A percentile compares a stretch with the other conserved stretches of the same genome.
Evolutionary conservation across 2,329 filamentous ascomycete genomes (phyloP).

Genomic region (Colletotrichum costaricense): DNA sequence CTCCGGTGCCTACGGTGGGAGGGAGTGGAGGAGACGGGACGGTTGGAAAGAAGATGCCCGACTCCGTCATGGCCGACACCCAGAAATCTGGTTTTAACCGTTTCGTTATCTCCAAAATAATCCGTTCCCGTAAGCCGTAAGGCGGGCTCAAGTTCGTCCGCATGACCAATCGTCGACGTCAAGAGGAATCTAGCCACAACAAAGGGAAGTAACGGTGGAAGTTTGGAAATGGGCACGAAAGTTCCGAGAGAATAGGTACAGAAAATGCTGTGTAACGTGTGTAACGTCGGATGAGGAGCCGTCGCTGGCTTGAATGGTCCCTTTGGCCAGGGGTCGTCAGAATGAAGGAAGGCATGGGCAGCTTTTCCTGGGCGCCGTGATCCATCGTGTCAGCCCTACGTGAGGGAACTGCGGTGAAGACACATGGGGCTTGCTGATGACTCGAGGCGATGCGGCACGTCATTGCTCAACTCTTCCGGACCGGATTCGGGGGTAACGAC

Average conservation of each 20-base stretch:
- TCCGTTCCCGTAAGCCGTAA: neutral
- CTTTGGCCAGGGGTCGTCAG: neutral
- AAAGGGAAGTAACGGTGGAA: conserved; percentile 4
- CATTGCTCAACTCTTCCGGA: neutral
- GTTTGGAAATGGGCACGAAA: neutral
- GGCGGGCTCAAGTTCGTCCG: neutral
- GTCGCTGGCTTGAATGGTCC: neutral
- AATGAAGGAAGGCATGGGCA: conserved; percentile 8
- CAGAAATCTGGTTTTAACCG: neutral
- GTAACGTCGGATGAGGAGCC: conserved; percentile 16
- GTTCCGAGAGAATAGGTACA: neutral
- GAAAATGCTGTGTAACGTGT: conserved; percentile 26
- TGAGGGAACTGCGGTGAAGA: neutral
- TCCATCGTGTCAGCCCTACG: conserved; percentile 29
- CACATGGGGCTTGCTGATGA: neutral
- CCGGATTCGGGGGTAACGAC: neutral
- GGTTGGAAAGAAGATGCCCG: neutral
- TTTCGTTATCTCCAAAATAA: neutral
- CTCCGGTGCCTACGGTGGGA: neutral
- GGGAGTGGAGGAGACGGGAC: neutral
- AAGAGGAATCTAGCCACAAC: neutral
- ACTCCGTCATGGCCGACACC: neutral
- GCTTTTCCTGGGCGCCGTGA: neutral
- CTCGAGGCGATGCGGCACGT: neutral
- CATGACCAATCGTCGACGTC: neutral